These are phyloP conservation scores for Amborella trichopoda DNA, from an alignment of 164 flowering plant genomes.

Conservation along the genomic window DNA sequence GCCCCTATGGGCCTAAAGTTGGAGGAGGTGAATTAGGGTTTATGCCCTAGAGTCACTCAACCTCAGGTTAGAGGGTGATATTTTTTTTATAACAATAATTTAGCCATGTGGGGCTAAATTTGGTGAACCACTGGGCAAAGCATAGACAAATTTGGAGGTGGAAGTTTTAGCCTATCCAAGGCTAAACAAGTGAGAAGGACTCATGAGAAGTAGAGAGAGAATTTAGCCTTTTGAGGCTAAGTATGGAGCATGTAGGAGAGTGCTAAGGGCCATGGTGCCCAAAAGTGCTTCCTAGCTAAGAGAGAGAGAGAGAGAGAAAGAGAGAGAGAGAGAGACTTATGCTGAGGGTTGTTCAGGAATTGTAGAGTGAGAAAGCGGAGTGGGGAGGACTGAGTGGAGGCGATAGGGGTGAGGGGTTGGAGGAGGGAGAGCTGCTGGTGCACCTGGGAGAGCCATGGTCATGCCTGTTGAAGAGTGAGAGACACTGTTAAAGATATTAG, in stretches of 20 bases:
- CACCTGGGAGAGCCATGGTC: slow-evolving; percentile 46
- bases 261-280: too few relatives aligned
- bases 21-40: not conserved
- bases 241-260: too few relatives aligned
- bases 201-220: too few relatives aligned
- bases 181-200: too few relatives aligned
- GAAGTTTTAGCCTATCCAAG: too few relatives aligned
- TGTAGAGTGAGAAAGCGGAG: slow-evolving; percentile 10
- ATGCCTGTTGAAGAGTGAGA: slow-evolving; percentile 92
- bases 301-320: slow-evolving; percentile 11
- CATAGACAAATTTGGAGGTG: too few relatives aligned
- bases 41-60: not conserved
- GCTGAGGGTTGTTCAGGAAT: slow-evolving; percentile 44
- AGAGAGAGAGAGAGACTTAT: slow-evolving; percentile 24
- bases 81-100: too few relatives aligned
- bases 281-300: too few relatives aligned
- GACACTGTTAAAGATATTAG: slow-evolving; percentile 86
- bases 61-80: too few relatives aligned
- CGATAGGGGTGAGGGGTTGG: slow-evolving; percentile 59
- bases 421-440: slow-evolving; percentile 33
- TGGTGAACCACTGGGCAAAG: too few relatives aligned
- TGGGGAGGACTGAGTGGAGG: slow-evolving; percentile 8
- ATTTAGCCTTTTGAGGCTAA: too few relatives aligned
- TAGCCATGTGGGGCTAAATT: too few relatives aligned
- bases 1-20: slow-evolving; percentile 6